These are phyloP conservation scores for Auriscalpium microsporum DNA, from an alignment of 768 basidiomycete species.

Conservation along the genomic window DNA sequence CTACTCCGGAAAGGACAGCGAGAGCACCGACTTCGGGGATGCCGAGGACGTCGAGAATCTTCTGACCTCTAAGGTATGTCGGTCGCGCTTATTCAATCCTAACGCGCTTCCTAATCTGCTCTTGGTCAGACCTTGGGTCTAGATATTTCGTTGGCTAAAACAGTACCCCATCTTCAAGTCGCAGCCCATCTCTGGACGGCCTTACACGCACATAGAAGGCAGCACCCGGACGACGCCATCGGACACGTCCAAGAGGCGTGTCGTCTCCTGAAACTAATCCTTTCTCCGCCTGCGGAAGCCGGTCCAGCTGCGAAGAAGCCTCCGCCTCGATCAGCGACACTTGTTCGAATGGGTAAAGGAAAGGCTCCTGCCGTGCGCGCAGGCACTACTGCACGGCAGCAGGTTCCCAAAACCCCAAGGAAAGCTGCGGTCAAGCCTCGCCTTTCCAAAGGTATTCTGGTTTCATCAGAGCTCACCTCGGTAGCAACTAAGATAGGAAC, in stretches of 20 bases:
- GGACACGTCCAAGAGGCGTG: slow-evolving; percentile 43
- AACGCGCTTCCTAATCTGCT: not conserved
- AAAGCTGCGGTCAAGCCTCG: slow-evolving; percentile 34
- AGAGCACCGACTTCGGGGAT: too few relatives aligned
- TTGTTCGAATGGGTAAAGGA: slow-evolving; percentile 8
- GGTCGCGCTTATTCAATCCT: not conserved
- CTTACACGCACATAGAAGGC: slow-evolving; percentile 56
- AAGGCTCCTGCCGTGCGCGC: slow-evolving; percentile 13
- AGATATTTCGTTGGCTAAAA: slow-evolving; percentile 21
- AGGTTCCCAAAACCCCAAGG: not conserved
- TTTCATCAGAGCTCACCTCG: not conserved
- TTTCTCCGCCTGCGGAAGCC: slow-evolving; percentile 14
- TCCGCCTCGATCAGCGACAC: slow-evolving; percentile 2
- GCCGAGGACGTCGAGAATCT: slow-evolving; percentile 22
- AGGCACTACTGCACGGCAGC: slow-evolving; percentile 4
- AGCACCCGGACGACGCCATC: slow-evolving; percentile 32
- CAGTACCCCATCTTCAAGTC: slow-evolving; percentile 41
- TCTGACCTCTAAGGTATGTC: slow-evolving; percentile 34
- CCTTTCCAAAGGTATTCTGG: slow-evolving; percentile 22
- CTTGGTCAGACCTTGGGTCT: slow-evolving; percentile 21
- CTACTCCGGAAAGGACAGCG: slow-evolving; percentile 13
- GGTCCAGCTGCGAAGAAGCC: slow-evolving; percentile 3
- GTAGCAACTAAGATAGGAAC: too few relatives aligned
- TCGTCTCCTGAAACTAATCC: slow-evolving; percentile 33
- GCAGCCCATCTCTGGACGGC: slow-evolving; percentile 60